phyloP scores from a whole-genome alignment of 1,284 basidiomycete species.

The Ustilago xerochloae region DNA sequence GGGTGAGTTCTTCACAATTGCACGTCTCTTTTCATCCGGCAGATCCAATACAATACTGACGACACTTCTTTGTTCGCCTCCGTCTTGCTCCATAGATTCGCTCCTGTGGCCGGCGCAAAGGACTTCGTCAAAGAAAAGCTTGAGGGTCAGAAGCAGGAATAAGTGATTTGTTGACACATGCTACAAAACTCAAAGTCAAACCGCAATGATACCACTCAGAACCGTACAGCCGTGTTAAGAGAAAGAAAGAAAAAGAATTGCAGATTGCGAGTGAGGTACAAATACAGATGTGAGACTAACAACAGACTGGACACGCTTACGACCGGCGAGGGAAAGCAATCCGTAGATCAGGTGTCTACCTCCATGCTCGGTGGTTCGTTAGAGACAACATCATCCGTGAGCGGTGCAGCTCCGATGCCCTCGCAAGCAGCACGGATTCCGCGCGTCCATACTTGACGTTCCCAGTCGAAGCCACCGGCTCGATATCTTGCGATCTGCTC shows the following conservation, averaged over 20 bases:
- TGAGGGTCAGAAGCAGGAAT: slow-evolving; percentile 4
- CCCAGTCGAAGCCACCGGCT: slow-evolving; percentile 62
- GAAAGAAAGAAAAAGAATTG: background rate
- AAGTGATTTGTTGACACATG: background rate
- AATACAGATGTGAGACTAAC: background rate
- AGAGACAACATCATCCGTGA: background rate
- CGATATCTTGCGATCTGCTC: slow-evolving; percentile 51
- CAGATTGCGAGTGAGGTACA: background rate
- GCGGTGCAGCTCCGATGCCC: slow-evolving; percentile 42
- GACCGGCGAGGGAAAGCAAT: background rate
- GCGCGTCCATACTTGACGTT: slow-evolving; percentile 56
- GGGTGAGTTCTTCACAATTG: slow-evolving; percentile 15
- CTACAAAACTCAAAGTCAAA: background rate
- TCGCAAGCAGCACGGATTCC: slow-evolving; percentile 52
- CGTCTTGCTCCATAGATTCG: slow-evolving; percentile 8
- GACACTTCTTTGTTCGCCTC: background rate
- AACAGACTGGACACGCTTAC: background rate
- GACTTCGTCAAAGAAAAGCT: slow-evolving; percentile 35
- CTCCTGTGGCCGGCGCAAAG: slow-evolving; percentile 25
- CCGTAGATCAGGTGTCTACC: slow-evolving; percentile 19
- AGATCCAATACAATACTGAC: too few relatives aligned
- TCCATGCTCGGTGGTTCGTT: slow-evolving; percentile 24
- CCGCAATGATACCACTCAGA: background rate
- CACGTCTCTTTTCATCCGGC: background rate
- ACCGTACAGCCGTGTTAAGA: background rate